These are phyloP conservation scores for Tulasnella sp. DNA, from an alignment of 768 basidiomycete genomes.

Conservation along the genomic window DNA sequence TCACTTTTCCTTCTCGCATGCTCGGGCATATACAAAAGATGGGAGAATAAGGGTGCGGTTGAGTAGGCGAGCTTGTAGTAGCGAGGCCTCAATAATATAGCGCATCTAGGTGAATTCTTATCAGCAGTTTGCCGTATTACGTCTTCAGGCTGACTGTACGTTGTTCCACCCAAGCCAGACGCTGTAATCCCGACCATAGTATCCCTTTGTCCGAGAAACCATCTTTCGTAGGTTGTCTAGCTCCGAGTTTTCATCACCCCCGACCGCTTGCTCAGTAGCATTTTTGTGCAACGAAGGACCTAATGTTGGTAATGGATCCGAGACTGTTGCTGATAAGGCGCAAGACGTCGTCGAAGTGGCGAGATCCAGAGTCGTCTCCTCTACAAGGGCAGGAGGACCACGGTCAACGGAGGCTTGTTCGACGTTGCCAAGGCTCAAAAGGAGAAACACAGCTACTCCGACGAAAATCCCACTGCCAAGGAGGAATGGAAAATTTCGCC, in stretches of 20 bases:
- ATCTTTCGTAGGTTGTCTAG: constrained; percentile 28
- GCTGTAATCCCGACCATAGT: constrained; percentile 35
- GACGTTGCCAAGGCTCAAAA: no score
- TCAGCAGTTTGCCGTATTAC: background rate
- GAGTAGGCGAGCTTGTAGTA: constrained; percentile 33
- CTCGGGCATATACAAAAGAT: constrained; percentile 36
- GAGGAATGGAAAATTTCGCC: no score
- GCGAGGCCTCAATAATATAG: constrained; percentile 37
- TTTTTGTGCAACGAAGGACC: background rate
- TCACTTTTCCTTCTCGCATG: constrained; percentile 33
- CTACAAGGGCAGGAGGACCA: no score
- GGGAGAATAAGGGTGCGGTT: constrained; percentile 36
- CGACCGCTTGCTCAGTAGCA: background rate
- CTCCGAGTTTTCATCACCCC: constrained; percentile 11
- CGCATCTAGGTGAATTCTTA: constrained; percentile 28
- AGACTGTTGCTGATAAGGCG: background rate
- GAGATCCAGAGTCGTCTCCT: no score
- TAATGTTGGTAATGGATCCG: background rate
- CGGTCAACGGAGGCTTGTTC: no score
- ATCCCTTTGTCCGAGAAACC: constrained; percentile 31
- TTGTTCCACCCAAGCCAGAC: constrained; percentile 39
- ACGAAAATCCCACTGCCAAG: no score
- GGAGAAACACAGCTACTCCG: no score
- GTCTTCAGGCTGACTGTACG: constrained; percentile 20
- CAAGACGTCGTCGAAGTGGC: no score